Evolutionary conservation across 495 filamentous ascomycete genomes (phyloP), one percentile per base, ranked within the genome.

Genomic region (Penicillium canescens): DNA sequence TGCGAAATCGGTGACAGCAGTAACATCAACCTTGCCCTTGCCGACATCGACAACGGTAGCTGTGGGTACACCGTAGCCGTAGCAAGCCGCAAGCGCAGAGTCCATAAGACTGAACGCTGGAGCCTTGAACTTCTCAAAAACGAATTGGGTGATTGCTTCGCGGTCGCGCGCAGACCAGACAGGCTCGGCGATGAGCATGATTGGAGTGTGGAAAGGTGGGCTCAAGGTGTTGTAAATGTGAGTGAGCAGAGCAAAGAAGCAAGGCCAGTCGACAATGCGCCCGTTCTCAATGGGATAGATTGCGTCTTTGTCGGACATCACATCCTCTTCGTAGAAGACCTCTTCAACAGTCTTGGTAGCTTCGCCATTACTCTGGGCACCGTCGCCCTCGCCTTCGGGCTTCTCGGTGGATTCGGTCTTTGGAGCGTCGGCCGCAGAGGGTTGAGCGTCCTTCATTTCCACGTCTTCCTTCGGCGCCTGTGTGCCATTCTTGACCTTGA

Each of bases 41-140:
- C 94, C 94, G 34, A 98, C 84, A 62, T 98, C 94, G 10, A 98
- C 80, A 3, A 98, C 80, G 0, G 89, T 92, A 50, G 92, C 84
- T 34, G 82, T 89, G 21, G 80, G 67, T 54, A 84, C 80, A 39
- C 90, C 91, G 49, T 91, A 89, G 2, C 90, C 94, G 64, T 91
- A 97, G 57, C 86, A 85, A 0, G 87, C 84, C 7, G 93, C 91
- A 14, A 94, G 68, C 0, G 89, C 91, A 44, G 89, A 83, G 68
- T 98, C 87, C 76, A 98, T 86, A 36, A 97, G 69, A 47, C 83
- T 89, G 46, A 98, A 88, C 0, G 87, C 91, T 0, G 94, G 94
- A 1, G 87, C 91, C 75, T 94, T 96, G 67, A 96, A 96, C 71
- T 92, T 92, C 70, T 98, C 94, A 59, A 98, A 98, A 56, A 97